A percentile compares a stretch with the other conserved stretches of the same genome.
These are phyloP conservation scores for Lactarius psammicola DNA, from an alignment of 768 basidiomycete genomes.

Conservation along the genomic window DNA sequence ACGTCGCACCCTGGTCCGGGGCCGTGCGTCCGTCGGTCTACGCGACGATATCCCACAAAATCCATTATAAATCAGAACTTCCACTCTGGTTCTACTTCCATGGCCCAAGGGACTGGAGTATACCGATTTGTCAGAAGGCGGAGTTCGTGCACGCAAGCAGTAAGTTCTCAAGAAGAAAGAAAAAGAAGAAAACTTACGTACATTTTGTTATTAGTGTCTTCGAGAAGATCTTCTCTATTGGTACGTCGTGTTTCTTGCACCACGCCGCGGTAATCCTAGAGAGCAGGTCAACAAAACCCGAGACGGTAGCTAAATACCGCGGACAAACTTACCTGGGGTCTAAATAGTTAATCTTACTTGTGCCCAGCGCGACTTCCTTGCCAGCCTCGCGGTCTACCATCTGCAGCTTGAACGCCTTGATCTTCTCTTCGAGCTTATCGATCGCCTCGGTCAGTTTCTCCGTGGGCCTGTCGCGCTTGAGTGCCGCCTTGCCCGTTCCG, in stretches of 20 bases:
- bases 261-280: slow-evolving; percentile 88
- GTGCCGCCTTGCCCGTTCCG: slow-evolving; percentile 61
- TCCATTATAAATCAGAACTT: slow-evolving; percentile 54
- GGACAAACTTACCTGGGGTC: slow-evolving; percentile 63
- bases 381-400: slow-evolving; percentile 92
- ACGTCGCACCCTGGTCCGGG: neutral
- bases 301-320: neutral
- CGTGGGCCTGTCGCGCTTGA: slow-evolving; percentile 65
- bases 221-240: slow-evolving; percentile 88
- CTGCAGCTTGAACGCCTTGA: slow-evolving; percentile 82
- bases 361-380: slow-evolving; percentile 90
- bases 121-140: neutral
- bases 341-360: slow-evolving; percentile 98
- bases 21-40: slow-evolving; percentile 1
- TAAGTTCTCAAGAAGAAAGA: neutral
- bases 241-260: slow-evolving; percentile 90
- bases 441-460: slow-evolving; percentile 84
- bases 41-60: neutral
- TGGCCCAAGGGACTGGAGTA: slow-evolving; percentile 93
- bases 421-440: slow-evolving; percentile 80
- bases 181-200: slow-evolving; percentile 40
- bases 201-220: slow-evolving; percentile 86
- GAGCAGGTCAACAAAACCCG: neutral
- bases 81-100: slow-evolving; percentile 81
- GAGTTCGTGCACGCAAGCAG: neutral